Evolutionary conservation across 2,329 filamentous ascomycete genomes (phyloP).

Genomic region (Leptographium wingfieldii): DNA sequence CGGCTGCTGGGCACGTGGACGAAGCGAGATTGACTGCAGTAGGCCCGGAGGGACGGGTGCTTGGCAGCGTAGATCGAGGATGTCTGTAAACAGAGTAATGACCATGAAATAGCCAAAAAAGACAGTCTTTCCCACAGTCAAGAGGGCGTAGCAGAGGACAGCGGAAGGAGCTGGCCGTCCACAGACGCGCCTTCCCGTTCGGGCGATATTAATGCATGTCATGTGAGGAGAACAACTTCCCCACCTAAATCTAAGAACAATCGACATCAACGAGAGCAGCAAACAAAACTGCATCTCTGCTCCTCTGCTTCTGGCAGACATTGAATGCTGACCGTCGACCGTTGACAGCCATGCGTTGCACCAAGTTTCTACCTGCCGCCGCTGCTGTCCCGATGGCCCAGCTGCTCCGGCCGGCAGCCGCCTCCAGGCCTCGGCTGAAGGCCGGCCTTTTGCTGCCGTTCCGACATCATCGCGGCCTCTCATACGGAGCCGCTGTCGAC

Average conservation of each 20-base stretch:
- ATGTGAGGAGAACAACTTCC: not conserved
- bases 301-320: no score
- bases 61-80: not conserved
- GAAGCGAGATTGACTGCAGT: conserved; percentile 11
- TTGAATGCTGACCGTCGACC: no score
- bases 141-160: no score
- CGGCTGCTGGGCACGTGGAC: conserved; percentile 62
- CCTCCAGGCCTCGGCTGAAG: not conserved
- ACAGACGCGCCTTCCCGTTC: not conserved
- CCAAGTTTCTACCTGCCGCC: not conserved
- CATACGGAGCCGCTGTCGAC: not conserved
- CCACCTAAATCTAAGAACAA: not conserved
- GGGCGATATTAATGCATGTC: not conserved
- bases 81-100: not conserved
- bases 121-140: not conserved
- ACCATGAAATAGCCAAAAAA: not conserved
- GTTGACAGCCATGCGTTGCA: not conserved
- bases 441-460: not conserved
- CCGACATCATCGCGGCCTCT: not conserved
- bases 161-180: not conserved
- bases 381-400: not conserved
- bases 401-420: not conserved
- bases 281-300: no score
- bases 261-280: not conserved
- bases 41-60: not conserved